Evolutionary conservation across 2,329 filamentous ascomycete species (phyloP).

Genomic region (Aspergillus proliferans): DNA sequence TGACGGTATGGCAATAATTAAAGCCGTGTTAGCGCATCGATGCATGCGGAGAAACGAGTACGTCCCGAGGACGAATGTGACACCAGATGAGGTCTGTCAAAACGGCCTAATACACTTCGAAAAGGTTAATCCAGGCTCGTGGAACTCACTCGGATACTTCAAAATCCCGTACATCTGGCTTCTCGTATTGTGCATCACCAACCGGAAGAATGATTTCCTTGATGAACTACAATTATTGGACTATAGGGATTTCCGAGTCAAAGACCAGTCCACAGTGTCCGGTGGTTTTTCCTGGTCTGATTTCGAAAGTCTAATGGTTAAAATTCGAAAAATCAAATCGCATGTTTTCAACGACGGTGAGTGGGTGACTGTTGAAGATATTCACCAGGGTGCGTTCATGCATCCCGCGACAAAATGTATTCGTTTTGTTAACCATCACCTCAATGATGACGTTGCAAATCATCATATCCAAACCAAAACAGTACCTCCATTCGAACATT

Average conservation of each 20-base stretch:
- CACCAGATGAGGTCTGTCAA: neutral
- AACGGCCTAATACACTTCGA: neutral
- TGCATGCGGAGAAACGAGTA: neutral
- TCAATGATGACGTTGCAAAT: neutral
- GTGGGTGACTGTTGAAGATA: neutral
- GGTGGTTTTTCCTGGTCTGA: neutral
- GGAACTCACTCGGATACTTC: neutral
- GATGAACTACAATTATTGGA: neutral
- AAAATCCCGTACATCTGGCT: neutral
- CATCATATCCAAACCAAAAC: neutral
- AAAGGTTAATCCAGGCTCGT: neutral
- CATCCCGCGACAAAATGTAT: neutral
- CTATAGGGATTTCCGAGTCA: neutral
- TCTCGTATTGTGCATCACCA: neutral
- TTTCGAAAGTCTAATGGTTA: neutral
- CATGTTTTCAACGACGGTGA: neutral
- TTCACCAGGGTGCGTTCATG: neutral
- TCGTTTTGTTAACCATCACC: neutral
- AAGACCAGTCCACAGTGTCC: neutral
- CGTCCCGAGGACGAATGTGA: neutral
- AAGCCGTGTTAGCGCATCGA: neutral
- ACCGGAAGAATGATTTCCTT: neutral
- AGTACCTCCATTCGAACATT: neutral
- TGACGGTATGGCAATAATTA: neutral
- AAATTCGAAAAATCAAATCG: neutral